A percentile compares a stretch with the other conserved stretches of the same genome.
Conservation (phyloP, 1,284 basidiomycete genomes). For the Pseudozyma hubeiensis region DNA sequence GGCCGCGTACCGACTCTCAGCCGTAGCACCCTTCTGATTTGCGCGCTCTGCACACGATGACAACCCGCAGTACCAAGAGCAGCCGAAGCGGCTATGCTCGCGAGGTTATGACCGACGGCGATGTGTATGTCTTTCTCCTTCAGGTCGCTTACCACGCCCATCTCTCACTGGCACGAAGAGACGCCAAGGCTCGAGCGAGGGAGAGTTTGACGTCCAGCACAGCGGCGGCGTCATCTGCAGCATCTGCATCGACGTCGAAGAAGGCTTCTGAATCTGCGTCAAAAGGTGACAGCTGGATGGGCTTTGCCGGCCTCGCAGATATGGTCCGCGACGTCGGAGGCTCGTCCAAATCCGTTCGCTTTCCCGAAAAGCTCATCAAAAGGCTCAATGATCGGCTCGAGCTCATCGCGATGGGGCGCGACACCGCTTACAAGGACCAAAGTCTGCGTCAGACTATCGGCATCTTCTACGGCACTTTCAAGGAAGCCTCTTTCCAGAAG, state of each 20-base stretch:
- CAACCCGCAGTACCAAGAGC: conserved; percentile 56
- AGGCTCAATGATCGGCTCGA: conserved; percentile 62
- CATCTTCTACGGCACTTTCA: conserved; percentile 64
- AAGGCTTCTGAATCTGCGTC: conserved; percentile 24
- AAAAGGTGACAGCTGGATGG: conserved; percentile 57
- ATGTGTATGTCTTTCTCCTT: conserved; percentile 65
- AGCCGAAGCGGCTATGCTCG: conserved; percentile 30
- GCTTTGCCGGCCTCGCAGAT: conserved; percentile 54
- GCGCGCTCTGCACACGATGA: conserved; percentile 27
- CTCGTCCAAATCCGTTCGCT: conserved; percentile 50
- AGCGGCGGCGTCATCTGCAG: conserved; percentile 4
- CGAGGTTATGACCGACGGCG: conserved; percentile 61
- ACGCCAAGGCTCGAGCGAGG: conserved; percentile 40
- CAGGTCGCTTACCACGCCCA: conserved; percentile 60
- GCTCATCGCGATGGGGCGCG: conserved; percentile 65
- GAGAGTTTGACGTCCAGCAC: conserved; percentile 16
- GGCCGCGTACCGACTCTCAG: no score
- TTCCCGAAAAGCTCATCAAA: conserved; percentile 67
- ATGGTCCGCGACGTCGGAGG: conserved; percentile 55
- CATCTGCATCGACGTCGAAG: conserved; percentile 20
- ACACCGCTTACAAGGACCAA: conserved; percentile 57
- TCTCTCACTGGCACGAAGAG: conserved; percentile 25
- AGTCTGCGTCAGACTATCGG: conserved; percentile 62
- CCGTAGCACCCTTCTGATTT: not conserved
- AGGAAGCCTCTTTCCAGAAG: conserved; percentile 57